Conservation (phyloP, 345 rosid genomes). For the Triadica sebifera region DNA sequence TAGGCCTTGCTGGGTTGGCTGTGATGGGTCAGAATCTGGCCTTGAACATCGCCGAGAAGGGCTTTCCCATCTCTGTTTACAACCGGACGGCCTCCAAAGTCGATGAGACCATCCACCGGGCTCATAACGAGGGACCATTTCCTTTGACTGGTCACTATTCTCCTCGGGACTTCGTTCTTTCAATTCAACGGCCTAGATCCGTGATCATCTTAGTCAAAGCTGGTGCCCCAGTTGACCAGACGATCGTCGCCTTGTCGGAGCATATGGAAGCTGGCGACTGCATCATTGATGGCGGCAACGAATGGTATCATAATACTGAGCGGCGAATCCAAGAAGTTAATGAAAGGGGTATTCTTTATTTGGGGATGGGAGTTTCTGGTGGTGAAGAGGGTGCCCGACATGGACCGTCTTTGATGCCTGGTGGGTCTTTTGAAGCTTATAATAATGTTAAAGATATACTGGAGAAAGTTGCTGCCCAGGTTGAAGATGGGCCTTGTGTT, state of each 20-base stretch:
- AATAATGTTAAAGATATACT: conserved; percentile 64
- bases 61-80: conserved; percentile 93
- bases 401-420: conserved; percentile 96
- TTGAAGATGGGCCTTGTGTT: conserved; percentile 97
- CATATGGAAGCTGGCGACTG: conserved; percentile 80
- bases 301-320: conserved; percentile 94
- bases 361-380: conserved; percentile 97
- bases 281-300: conserved; percentile 95
- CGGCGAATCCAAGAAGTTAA: conserved; percentile 65
- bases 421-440: conserved; percentile 79
- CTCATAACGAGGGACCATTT: conserved; percentile 62
- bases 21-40: conserved; percentile 99
- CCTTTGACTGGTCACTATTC: conserved; percentile 72
- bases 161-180: conserved; percentile 87
- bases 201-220: conserved; percentile 94
- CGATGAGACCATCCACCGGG: conserved; percentile 82
- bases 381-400: conserved; percentile 94
- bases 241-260: conserved; percentile 71
- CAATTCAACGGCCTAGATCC: conserved; percentile 82
- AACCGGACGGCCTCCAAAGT: conserved; percentile 85
- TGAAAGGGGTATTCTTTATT: conserved; percentile 60
- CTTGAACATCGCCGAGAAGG: conserved; percentile 86
- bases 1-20: conserved; percentile 94
- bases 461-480: conserved; percentile 86
- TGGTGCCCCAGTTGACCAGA: conserved; percentile 90